phyloP scores from a whole-genome alignment of 2,329 filamentous ascomycete genomes.

The Trichoderma sp. region DNA sequence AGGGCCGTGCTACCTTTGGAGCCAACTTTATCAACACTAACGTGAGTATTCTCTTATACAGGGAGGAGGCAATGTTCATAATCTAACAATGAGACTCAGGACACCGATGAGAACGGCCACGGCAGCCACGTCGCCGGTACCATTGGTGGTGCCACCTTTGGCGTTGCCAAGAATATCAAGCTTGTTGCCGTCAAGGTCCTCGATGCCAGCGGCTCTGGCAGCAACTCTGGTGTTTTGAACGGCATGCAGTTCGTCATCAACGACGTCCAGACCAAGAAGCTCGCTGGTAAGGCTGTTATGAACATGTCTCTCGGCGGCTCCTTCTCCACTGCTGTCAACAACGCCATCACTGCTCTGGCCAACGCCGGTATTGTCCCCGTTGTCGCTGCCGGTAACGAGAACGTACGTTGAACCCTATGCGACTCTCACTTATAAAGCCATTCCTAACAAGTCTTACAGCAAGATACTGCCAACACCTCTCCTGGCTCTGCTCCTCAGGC shows the following conservation, averaged over 20 bases:
- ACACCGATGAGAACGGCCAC: slow-evolving; percentile 60
- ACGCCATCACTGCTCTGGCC: slow-evolving; percentile 50
- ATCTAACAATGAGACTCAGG: slow-evolving; percentile 26
- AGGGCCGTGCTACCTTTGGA: slow-evolving; percentile 52
- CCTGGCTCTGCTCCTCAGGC: slow-evolving; percentile 55
- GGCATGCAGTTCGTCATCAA: slow-evolving; percentile 56
- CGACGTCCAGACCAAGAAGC: slow-evolving; percentile 42
- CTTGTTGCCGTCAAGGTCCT: slow-evolving; percentile 61
- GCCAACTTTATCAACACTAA: slow-evolving; percentile 50
- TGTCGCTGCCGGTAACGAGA: slow-evolving; percentile 60
- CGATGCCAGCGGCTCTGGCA: slow-evolving; percentile 40
- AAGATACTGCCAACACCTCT: slow-evolving; percentile 49
- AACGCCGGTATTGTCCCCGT: slow-evolving; percentile 53
- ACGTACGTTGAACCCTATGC: slow-evolving; percentile 31
- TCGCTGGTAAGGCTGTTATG: slow-evolving; percentile 55
- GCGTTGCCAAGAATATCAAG: slow-evolving; percentile 57
- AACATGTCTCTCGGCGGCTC: slow-evolving; percentile 61
- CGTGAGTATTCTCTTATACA: slow-evolving; percentile 33
- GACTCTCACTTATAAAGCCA: neutral
- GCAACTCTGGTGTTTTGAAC: slow-evolving; percentile 47
- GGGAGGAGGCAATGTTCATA: neutral
- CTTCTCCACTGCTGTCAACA: slow-evolving; percentile 50
- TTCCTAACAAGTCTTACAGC: slow-evolving; percentile 25
- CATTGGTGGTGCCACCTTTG: slow-evolving; percentile 58
- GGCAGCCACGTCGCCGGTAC: slow-evolving; percentile 64